Evolutionary conservation across 257 asterid species (phyloP), one percentile per base, ranked within the genome.

Genomic region (Haberlea rhodopensis): DNA sequence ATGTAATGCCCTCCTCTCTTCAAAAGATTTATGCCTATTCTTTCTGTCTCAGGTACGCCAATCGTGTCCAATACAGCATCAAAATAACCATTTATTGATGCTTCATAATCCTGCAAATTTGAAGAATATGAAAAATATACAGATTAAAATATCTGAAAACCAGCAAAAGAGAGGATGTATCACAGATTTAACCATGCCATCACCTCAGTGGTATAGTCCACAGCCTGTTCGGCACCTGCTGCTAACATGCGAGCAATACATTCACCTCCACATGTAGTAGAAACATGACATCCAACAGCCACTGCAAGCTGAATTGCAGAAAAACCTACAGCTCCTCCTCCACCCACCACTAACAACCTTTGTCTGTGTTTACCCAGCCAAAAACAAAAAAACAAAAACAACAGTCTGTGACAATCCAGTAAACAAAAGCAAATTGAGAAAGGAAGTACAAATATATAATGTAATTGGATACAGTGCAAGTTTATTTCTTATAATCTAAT

Each of bases 311-410:
- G 99, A 75, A 90, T 73, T 62, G 99, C 99, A 10, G 88, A 94
- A 75, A 94, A 92, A 29, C 99, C 99, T 62, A 94, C 97, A 57
- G 99, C 95, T 59, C 97, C 99, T 40, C 97, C 99, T 57, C 99
- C 99, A 54, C 99, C 97, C 55, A 94, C 65, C 75, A 94, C 86
- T 69, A 94, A 78, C 53, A 94, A 83, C 73, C 90, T 80, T 75
- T 94, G 95, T 68, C 99, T 94, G n/a, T n/a, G n/a, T n/a, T n/a
- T n/a, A n/a, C n/a, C n/a, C n/a, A n/a, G n/a, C n/a, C n/a, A n/a
- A n/a, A n/a, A n/a, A n/a, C n/a, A n/a, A n/a, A n/a, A n/a, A n/a
- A n/a, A n/a, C n/a, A n/a, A n/a, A n/a, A n/a, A n/a, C n/a, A n/a
- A n/a, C n/a, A n/a, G n/a, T n/a, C n/a, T n/a, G 80, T 29, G 52